These are phyloP conservation scores for Starmerella lactis-condensi DNA, from an alignment of 805 yeast genomes.

Conservation along the genomic window DNA sequence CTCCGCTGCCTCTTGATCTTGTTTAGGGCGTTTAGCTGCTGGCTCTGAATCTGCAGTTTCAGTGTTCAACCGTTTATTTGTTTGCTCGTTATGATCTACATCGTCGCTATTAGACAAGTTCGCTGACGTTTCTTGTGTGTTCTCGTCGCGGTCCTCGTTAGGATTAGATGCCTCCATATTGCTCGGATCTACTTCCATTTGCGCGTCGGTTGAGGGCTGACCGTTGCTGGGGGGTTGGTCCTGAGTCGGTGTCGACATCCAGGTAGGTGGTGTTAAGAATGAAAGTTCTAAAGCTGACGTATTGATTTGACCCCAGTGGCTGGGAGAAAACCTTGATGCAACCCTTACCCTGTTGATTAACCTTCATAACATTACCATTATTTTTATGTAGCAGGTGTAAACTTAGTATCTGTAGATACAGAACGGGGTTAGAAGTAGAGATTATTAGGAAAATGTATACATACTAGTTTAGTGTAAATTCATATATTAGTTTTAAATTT, in stretches of 20 bases:
- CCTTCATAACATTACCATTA: constrained; percentile 10
- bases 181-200: no score
- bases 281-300: constrained; percentile 5
- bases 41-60: constrained; percentile 1
- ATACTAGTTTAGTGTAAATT: no score
- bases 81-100: no score
- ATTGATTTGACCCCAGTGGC: constrained; percentile 14
- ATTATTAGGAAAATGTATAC: no score
- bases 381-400: no score
- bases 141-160: constrained; percentile 3
- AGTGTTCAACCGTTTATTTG: no score
- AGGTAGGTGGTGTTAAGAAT: constrained; percentile 8
- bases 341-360: constrained; percentile 12
- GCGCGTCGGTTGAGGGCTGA: no score
- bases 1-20: constrained; percentile 1
- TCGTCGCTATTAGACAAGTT: not conserved
- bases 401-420: no score
- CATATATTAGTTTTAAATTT: no score
- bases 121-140: not conserved
- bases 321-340: constrained; percentile 8
- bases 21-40: constrained; percentile 5
- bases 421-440: no score
- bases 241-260: constrained; percentile 3
- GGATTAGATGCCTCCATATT: not conserved
- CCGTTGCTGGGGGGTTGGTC: no score